A percentile compares a stretch with the other conserved stretches of the same genome.
phyloP scores from a whole-genome alignment of 768 basidiomycete genomes.

The Galerina sulciceps region DNA sequence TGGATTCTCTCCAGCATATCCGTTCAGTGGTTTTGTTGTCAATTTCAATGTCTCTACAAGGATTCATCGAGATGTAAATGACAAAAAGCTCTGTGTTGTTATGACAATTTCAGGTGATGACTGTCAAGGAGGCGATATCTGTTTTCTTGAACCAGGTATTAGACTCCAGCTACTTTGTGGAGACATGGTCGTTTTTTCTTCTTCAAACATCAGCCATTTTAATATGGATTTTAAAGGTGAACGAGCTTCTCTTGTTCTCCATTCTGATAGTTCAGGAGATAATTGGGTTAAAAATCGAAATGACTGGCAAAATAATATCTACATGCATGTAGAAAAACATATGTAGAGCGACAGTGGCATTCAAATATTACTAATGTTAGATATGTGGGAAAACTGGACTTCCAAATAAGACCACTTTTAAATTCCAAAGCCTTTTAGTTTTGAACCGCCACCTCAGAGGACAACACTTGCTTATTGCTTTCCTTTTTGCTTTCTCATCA shows the following conservation, averaged over 20 bases:
- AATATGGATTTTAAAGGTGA: constrained; percentile 23
- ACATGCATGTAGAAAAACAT: not conserved
- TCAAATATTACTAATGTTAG: too few relatives aligned
- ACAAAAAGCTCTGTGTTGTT: not conserved
- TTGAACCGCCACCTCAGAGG: too few relatives aligned
- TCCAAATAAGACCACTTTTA: too few relatives aligned
- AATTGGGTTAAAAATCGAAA: constrained; percentile 8
- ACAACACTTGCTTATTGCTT: too few relatives aligned
- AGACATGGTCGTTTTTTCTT: constrained; percentile 15
- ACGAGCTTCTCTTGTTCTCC: constrained; percentile 22
- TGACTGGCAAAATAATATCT: constrained; percentile 1
- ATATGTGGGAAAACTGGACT: too few relatives aligned
- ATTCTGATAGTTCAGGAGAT: constrained; percentile 15
- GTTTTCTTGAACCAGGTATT: not conserved
- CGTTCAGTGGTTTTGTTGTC: not conserved
- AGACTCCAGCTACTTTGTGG: not conserved
- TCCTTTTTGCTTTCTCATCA: too few relatives aligned
- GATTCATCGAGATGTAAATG: not conserved
- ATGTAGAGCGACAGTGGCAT: not conserved
- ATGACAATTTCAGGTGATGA: not conserved
- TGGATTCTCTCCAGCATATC: not conserved
- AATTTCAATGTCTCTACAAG: not conserved
- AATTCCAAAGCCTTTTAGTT: too few relatives aligned
- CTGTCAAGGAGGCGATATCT: not conserved
- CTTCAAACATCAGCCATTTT: constrained; percentile 21